These are phyloP conservation scores for Talaromyces marneffei DNA, from an alignment of 2,329 filamentous ascomycete genomes.

Conservation along the genomic window DNA sequence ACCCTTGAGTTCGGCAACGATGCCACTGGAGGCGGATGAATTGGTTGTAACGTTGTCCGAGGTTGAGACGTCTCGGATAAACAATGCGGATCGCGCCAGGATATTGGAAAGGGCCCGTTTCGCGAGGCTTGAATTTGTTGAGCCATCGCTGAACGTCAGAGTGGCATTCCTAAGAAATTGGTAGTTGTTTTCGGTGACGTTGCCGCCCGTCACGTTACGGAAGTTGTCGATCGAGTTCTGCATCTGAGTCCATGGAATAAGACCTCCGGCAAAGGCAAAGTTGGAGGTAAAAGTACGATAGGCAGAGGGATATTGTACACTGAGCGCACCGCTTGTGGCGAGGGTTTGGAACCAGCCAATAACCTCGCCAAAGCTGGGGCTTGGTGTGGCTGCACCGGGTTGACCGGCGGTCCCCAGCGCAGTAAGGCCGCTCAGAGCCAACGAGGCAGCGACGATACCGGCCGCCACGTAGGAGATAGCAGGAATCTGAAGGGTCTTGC, in stretches of 20 bases:
- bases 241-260: conserved; percentile 76
- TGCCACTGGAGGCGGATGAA: conserved; percentile 32
- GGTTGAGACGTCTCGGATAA: conserved; percentile 45
- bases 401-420: conserved; percentile 59
- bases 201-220: conserved; percentile 72
- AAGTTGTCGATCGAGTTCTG: conserved; percentile 81
- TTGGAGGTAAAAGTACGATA: conserved; percentile 89
- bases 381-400: conserved; percentile 59
- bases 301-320: conserved; percentile 76
- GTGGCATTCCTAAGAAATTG: conserved; percentile 68
- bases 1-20: conserved; percentile 59
- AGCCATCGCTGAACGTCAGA: conserved; percentile 61
- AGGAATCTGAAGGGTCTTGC: conserved; percentile 69
- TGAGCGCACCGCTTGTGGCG: conserved; percentile 94
- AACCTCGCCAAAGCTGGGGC: conserved; percentile 79
- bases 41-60: conserved; percentile 40
- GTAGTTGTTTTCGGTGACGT: conserved; percentile 74
- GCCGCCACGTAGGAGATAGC: conserved; percentile 79
- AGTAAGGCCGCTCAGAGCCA: conserved; percentile 66
- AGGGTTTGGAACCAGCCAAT: conserved; percentile 89
- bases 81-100: conserved; percentile 42
- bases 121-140: conserved; percentile 40
- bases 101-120: conserved; percentile 54
- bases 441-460: conserved; percentile 76
- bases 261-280: conserved; percentile 83